These are phyloP conservation scores for Lotus japonicus DNA, from an alignment of 306 rosid species.

Conservation along the genomic window DNA sequence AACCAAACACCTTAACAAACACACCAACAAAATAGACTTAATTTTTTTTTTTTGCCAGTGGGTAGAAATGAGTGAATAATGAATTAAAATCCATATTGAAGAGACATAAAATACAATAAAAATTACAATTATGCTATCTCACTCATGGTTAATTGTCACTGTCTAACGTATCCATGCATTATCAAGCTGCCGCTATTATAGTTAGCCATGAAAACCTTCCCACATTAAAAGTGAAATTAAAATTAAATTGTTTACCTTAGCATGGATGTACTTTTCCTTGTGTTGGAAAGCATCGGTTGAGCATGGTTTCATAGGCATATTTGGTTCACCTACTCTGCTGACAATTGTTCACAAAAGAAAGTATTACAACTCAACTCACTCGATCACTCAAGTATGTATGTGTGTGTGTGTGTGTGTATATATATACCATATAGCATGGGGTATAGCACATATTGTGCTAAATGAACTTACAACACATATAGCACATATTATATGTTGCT, in stretches of 20 bases:
- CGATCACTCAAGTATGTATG: neutral
- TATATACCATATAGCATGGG: too few relatives aligned
- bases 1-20: neutral
- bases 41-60: too few relatives aligned
- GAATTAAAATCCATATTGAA: neutral
- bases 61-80: neutral
- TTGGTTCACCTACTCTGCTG: conserved; percentile 48
- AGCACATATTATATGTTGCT: neutral
- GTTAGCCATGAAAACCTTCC: neutral
- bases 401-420: too few relatives aligned
- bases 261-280: conserved; percentile 86
- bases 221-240: conserved; percentile 2
- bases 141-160: conserved; percentile 2
- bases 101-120: neutral
- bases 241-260: conserved; percentile 50
- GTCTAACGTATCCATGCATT: neutral
- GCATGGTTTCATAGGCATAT: conserved; percentile 55
- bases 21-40: neutral
- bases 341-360: conserved; percentile 18
- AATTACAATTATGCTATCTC: neutral
- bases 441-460: neutral
- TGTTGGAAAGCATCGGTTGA: conserved; percentile 48
- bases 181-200: neutral
- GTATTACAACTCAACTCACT: neutral
- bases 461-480: too few relatives aligned